Base-by-base conservation (phyloP, 1,139 yeast species). In the Geotrichum europaeum region DNA sequence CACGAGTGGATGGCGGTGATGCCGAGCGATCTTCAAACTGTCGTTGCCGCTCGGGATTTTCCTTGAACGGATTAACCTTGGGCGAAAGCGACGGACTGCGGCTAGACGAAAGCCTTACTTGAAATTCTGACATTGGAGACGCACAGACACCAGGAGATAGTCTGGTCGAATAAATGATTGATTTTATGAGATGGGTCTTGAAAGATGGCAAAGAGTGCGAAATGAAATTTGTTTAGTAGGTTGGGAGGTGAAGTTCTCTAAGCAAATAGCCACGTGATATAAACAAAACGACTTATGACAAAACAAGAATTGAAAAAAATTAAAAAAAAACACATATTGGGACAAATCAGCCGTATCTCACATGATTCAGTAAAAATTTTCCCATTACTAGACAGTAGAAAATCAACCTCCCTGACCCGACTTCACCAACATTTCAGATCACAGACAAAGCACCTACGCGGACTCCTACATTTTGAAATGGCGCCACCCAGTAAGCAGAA, bases 11-110 rank as follows among this genome's bases (percentile, higher is more conserved):
- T 15, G 49, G 53, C 25, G 58, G 28, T 7, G 34, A 5, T 1
- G 50, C 20, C 12, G 47, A 40, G 47, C 47, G 47, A 6, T 12
- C 15, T 32, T 55, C 58, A 55, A 55, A 24, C 25, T 50, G 40
- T 12, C 43, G 52, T 24, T 43, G 58, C 25, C 58, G 36, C 28
- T 55, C 58, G 2, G 58, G 51, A 22, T 55, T 50, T 24, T 49
- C 58, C 12, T 45, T 53, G 40, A 28, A 40, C 47, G 47, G 47
- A 40, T 13, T 40, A 6, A 18, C 49, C 25, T 32, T 22, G 9
- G 40, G 40, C 25, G 43, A 49, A 22, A 40, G 54, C 30, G 54
- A 43, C 28, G 51, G 20, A 28, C 45, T 40, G 4, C 34, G 49
- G 34, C 36, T 53, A n/a, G 36, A 32, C 22, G 34, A 30, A 30